Base-by-base conservation (phyloP, 106 monocot species). In the Phalaenopsis equestris region DNA sequence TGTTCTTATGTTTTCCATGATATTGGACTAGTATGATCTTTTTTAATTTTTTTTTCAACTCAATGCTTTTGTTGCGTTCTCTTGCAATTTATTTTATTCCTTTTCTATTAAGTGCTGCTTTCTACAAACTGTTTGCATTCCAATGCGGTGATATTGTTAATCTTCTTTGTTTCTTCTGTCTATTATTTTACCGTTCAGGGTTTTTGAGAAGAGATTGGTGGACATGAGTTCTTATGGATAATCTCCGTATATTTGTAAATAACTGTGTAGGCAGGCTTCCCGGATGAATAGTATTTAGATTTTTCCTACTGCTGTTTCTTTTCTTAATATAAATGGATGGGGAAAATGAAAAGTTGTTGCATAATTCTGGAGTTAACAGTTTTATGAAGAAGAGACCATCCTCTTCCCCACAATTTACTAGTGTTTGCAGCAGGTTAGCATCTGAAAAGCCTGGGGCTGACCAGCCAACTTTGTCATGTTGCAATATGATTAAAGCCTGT, bases 331-430 rank as follows among this genome's bases (percentile, higher is more conserved):
- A 83, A 52, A 95, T 95, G 92, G 88, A 87, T 78, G 75, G 6
- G 64, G 77, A 12, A 83, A 88, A 85, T 80, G 85, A 1, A 86
- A 87, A 86, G 88, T 86, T 78, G 82, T 90, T 84, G 88, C 90
- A 41, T 95, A 86, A 85, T 61, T 41, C 73, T 48, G 41, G 19
- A 77, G 55, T 15, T 16, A 56, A 49, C 79, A 67, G 83, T 2
- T 52, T 52, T 12, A 93, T 86, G 79, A 85, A 81, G 73, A 92
- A 95, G 45, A 84, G 77, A 46, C 64, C 57, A 56, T 1, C 77
- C 14, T 14, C 41, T 80, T 77, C 67, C 75, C 72, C 75, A 70
- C 42, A 61, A 70, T 58, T 55, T 18, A 19, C 56, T 82, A 56
- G 74, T 80, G 81, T 56, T 45, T 18, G 17, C 52, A 39, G 72